Conservation (phyloP, 2,329 filamentous ascomycete species). For the Plenodomus biglobosus region DNA sequence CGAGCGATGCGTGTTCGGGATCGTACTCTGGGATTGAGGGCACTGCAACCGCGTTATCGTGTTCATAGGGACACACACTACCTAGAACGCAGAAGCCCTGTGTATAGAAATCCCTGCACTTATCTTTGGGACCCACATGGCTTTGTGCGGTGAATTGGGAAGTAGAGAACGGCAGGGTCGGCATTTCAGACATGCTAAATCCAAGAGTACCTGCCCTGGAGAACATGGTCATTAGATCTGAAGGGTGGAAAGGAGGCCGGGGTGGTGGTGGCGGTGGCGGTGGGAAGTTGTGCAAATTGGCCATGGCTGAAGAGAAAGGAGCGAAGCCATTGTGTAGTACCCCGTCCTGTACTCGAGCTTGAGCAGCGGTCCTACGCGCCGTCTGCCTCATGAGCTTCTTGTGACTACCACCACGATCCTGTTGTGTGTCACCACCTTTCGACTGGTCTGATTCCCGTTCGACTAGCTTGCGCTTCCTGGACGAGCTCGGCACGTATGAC, state of each 20-base stretch:
- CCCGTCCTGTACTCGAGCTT: conserved; percentile 6
- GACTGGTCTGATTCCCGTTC: conserved; percentile 55
- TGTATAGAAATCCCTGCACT: conserved; percentile 70
- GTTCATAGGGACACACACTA: conserved; percentile 68
- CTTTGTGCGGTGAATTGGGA: conserved; percentile 37
- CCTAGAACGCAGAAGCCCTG: conserved; percentile 73
- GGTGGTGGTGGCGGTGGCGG: conserved; percentile 51
- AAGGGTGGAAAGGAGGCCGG: conserved; percentile 60
- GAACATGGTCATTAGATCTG: conserved; percentile 63
- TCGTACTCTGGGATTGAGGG: conserved; percentile 57
- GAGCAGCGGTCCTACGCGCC: conserved; percentile 53
- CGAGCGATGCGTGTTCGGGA: conserved; percentile 55
- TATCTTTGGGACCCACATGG: conserved; percentile 40
- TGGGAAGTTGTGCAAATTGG: conserved; percentile 37
- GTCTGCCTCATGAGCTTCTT: conserved; percentile 57
- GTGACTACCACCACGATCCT: conserved; percentile 36
- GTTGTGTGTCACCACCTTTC: conserved; percentile 46
- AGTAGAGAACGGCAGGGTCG: conserved; percentile 29
- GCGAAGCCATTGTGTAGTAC: conserved; percentile 11
- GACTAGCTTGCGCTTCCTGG: conserved; percentile 59
- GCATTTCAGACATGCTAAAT: conserved; percentile 47
- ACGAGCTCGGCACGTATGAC: conserved; percentile 21
- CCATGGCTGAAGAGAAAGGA: conserved; percentile 11
- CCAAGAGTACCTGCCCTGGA: conserved; percentile 57
- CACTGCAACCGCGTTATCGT: conserved; percentile 52